Conservation (phyloP, 768 basidiomycete genomes). For the Leccinum rimulosum region DNA sequence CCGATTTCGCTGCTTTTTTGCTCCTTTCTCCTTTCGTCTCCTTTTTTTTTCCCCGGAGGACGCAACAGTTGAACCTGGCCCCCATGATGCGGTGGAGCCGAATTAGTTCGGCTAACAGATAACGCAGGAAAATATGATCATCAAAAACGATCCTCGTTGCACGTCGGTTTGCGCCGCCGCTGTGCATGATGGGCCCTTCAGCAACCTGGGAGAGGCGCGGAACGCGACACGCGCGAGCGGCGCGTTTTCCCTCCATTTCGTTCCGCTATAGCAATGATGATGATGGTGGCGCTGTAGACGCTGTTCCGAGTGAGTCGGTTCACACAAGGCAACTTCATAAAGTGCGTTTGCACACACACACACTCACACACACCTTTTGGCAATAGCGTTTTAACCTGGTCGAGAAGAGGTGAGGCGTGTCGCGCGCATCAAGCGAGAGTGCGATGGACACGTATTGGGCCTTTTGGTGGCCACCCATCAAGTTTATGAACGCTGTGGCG, state of each 20-base stretch:
- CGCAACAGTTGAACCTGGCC: background rate
- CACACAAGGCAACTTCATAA: slow-evolving; percentile 5
- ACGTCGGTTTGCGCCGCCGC: slow-evolving; percentile 7
- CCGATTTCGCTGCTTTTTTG: background rate
- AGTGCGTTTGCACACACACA: slow-evolving; percentile 2
- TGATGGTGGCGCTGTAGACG: slow-evolving; percentile 9
- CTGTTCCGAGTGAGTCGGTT: background rate
- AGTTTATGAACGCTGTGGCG: slow-evolving; percentile 21
- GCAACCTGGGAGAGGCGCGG: slow-evolving; percentile 6
- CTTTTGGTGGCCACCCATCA: slow-evolving; percentile 7
- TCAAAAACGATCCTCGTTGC: slow-evolving; percentile 5
- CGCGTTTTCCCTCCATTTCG: slow-evolving; percentile 3
- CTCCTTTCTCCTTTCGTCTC: background rate
- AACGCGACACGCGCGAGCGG: slow-evolving; percentile 12
- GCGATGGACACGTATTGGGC: slow-evolving; percentile 5
- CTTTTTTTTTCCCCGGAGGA: background rate
- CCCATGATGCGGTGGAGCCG: slow-evolving; percentile 1
- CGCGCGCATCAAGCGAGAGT: slow-evolving; percentile 19
- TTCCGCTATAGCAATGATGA: slow-evolving; percentile 1
- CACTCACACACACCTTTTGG: slow-evolving; percentile 11
- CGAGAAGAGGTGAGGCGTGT: slow-evolving; percentile 15
- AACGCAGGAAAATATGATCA: background rate
- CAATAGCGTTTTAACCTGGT: slow-evolving; percentile 2
- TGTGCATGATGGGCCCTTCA: slow-evolving; percentile 11
- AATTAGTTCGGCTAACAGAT: slow-evolving; percentile 10